Evolutionary conservation across 2,329 filamentous ascomycete species (phyloP), one percentile per base, ranked within the genome.

Genomic region (Colletotrichum karsti): DNA sequence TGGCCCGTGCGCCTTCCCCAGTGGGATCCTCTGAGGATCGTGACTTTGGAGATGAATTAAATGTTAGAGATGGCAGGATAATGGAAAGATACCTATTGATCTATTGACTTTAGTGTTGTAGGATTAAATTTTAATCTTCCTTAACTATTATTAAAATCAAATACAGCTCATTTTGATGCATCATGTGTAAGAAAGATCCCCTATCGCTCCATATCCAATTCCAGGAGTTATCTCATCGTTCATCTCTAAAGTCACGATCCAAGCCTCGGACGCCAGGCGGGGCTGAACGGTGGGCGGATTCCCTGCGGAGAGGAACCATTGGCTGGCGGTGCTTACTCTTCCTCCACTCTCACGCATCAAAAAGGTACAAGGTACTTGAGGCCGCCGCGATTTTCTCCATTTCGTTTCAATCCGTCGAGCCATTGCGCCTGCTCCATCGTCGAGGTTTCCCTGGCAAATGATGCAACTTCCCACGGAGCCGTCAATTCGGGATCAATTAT

Each of bases 261-360:
- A 46, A 57, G 37, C 18, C 22, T 4, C 22, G 7, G 7, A 15
- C 18, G 10, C 30, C 8, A 26, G 54, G 12, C 53, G 22, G 60
- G 65, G 65, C 65, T 65, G 65, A 68, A 55, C 33, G 53, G 10
- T 58, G 22, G 65, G 60, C 60, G 30, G 53, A 64, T 48, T 68
- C 46, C n/a, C 9, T 22, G 18, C 20, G 3, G n/a, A n/a, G 20
- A 35, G 8, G 15, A 4, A 6, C 53, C 10, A 53, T 46, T 64
- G 51, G 64, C 28, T 28, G 26, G 42, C 10, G 4, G 10, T 4
- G 35, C n/a, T 62, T 37, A 42, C 35, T 15, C 6, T 18, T 2
- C 3, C 48, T 10, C 58, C 58, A 54, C 58, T 54, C 13, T 7
- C 18, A 2, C 12, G 58, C 58, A 44, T 22, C 5, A 48, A 41